These are phyloP conservation scores for Schizonepeta tenuifolia DNA, from an alignment of 257 asterid species.

Conservation along the genomic window DNA sequence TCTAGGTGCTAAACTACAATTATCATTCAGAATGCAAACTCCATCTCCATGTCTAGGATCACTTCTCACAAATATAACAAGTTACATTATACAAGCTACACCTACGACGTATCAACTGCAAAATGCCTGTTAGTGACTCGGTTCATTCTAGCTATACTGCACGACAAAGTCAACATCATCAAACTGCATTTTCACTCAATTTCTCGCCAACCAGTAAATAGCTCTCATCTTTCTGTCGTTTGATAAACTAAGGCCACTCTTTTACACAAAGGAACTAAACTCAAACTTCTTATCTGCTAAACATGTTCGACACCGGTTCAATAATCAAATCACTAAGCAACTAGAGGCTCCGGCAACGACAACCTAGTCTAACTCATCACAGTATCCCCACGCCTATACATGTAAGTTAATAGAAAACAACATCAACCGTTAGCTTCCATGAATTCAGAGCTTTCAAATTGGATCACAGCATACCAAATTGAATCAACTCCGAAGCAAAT, in stretches of 20 bases:
- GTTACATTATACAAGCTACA: background rate
- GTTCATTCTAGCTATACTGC: conserved; percentile 6
- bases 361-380: background rate
- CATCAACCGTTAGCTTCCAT: conserved; percentile 14
- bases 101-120: conserved; percentile 2
- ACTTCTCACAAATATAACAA: conserved; percentile 18
- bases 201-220: background rate
- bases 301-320: background rate
- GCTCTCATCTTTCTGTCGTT: conserved; percentile 9
- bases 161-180: conserved; percentile 1
- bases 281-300: conserved; percentile 10
- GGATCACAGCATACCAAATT: conserved; percentile 27
- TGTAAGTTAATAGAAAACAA: background rate
- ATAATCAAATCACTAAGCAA: conserved; percentile 13
- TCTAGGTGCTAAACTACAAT: background rate
- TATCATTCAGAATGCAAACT: conserved; percentile 22
- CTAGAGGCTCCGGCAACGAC: conserved; percentile 11
- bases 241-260: background rate
- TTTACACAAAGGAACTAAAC: background rate
- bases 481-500: conserved; percentile 27
- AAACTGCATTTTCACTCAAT: conserved; percentile 15
- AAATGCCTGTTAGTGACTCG: background rate
- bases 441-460: conserved; percentile 22
- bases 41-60: conserved; percentile 12
- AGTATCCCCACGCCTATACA: conserved; percentile 15